Percentiles rank a stretch among this genome's conserved stretches.
Conservation (phyloP, 164 flowering plant species). For the Kingdonia uniflora region DNA sequence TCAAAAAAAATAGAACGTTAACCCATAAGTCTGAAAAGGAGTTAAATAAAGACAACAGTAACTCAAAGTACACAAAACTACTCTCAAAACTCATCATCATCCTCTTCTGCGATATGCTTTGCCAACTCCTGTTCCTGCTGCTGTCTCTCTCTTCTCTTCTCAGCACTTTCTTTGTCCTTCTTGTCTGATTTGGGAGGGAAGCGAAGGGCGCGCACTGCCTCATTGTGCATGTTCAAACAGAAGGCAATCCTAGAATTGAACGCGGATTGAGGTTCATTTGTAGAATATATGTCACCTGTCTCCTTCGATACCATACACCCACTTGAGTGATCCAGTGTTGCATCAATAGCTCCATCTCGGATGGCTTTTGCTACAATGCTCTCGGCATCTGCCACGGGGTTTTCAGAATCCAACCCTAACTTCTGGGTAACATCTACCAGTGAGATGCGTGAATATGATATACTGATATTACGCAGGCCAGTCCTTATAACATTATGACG, state of each 20-base stretch:
- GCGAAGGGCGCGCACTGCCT: constrained; percentile 76
- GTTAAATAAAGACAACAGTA: too few species aligned
- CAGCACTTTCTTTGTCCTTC: constrained; percentile 84
- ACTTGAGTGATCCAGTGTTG: constrained; percentile 70
- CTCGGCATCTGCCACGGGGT: constrained; percentile 90
- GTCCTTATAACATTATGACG: constrained; percentile 92
- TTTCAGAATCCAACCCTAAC: constrained; percentile 63
- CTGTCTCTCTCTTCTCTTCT: constrained; percentile 84
- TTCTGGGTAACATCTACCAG: constrained; percentile 76
- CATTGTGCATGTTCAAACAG: constrained; percentile 93
- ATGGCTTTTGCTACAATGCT: constrained; percentile 93
- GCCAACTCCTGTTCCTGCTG: constrained; percentile 97
- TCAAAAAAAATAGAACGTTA: too few species aligned
- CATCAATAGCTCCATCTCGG: constrained; percentile 92
- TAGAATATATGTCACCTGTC: constrained; percentile 90
- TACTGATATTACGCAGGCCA: constrained; percentile 85
- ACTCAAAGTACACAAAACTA: background rate
- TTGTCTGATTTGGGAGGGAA: constrained; percentile 86
- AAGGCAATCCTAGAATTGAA: constrained; percentile 86
- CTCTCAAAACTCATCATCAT: constrained; percentile 77
- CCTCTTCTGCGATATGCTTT: constrained; percentile 94
- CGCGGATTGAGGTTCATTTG: constrained; percentile 76
- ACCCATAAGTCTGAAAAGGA: too few species aligned
- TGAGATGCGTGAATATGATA: constrained; percentile 85
- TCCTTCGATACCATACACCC: constrained; percentile 90